phyloP scores from a whole-genome alignment of 2,329 filamentous ascomycete species.

The Xylariales sp. region DNA sequence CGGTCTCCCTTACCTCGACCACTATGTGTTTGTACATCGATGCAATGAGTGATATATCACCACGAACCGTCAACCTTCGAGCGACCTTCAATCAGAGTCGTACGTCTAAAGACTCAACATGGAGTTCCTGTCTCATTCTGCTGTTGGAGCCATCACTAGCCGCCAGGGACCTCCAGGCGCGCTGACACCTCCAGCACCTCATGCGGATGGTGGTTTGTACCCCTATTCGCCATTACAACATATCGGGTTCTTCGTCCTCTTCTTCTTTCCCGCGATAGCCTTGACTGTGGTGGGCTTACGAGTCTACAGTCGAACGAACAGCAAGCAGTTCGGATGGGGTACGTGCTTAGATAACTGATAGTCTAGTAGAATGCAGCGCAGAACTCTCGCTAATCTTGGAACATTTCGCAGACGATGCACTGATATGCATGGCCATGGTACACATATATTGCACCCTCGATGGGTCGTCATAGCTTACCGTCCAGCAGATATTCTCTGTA shows the following conservation, averaged over 20 bases:
- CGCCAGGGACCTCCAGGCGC: background rate
- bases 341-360: constrained; percentile 9
- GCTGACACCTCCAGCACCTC: background rate
- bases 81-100: too few relatives aligned
- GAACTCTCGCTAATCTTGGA: background rate
- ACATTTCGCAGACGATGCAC: background rate
- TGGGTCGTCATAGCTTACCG: background rate
- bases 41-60: too few relatives aligned
- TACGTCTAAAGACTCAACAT: too few relatives aligned
- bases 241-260: constrained; percentile 11
- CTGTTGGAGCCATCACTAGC: too few relatives aligned
- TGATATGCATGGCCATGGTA: background rate
- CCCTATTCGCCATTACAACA: constrained; percentile 7
- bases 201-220: background rate
- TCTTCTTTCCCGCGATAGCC: constrained; percentile 12
- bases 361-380: too few relatives aligned
- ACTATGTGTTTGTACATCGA: too few relatives aligned
- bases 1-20: too few relatives aligned
- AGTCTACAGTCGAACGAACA: constrained; percentile 8
- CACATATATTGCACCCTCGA: background rate
- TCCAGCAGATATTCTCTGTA: constrained; percentile 13
- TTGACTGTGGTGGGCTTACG: constrained; percentile 11
- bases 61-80: too few relatives aligned
- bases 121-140: too few relatives aligned
- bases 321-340: constrained; percentile 11